Conservation (phyloP, 441 rosid species). For the Adansonia rubrostipa region DNA sequence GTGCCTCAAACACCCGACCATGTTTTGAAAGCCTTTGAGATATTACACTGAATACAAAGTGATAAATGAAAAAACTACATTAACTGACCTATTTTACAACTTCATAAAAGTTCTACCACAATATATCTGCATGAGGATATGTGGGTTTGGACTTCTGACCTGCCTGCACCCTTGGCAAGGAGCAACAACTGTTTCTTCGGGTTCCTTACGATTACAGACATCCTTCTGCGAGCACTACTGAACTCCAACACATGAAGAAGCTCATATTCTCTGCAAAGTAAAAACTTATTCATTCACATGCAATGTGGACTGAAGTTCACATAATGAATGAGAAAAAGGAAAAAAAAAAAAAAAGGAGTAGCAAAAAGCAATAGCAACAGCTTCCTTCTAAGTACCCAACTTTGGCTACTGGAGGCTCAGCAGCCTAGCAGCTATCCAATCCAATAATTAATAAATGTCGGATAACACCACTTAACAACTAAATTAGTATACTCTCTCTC, state of each 20-base stretch:
- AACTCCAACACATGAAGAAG: conserved; percentile 83
- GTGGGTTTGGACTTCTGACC: conserved; percentile 50
- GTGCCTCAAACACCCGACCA: conserved; percentile 51
- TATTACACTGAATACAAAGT: conserved; percentile 65
- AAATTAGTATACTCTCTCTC: no score
- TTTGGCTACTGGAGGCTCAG: no score
- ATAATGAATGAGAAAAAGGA: not conserved
- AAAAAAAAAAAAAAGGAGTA: not conserved
- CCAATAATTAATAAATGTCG: no score
- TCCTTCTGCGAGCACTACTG: conserved; percentile 85
- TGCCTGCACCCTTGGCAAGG: conserved; percentile 91
- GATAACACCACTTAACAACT: no score
- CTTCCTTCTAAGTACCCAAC: not conserved
- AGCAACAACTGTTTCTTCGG: conserved; percentile 63
- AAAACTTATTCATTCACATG: conserved; percentile 16
- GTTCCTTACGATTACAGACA: conserved; percentile 81
- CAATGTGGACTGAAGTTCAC: conserved; percentile 11
- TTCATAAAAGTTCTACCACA: conserved; percentile 14
- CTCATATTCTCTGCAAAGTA: conserved; percentile 52
- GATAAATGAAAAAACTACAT: conserved; percentile 29
- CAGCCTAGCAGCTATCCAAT: no score
- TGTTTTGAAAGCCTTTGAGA: conserved; percentile 70
- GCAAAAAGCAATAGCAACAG: not conserved
- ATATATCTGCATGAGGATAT: conserved; percentile 16
- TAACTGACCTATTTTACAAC: conserved; percentile 11